A percentile compares a stretch with the other conserved stretches of the same genome.
phyloP scores from a whole-genome alignment of 1,284 basidiomycete species.

The Retiboletus fuscus region DNA sequence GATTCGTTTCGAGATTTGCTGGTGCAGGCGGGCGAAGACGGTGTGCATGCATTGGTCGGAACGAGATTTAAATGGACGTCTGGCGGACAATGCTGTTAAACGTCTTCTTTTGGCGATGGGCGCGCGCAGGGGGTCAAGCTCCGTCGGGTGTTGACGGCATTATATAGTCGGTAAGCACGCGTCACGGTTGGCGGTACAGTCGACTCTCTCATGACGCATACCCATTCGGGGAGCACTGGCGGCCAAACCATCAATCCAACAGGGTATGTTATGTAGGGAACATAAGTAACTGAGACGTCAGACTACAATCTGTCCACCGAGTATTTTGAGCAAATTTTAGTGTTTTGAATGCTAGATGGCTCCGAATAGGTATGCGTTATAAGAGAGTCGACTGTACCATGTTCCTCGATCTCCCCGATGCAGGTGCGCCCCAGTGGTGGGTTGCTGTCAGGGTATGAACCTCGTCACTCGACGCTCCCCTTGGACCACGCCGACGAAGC shows the following conservation, averaged over 20 bases:
- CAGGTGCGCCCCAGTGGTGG: slow-evolving; percentile 86
- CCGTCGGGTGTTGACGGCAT: slow-evolving; percentile 88
- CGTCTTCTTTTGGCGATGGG: slow-evolving; percentile 93
- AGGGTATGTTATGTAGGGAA: too few species aligned
- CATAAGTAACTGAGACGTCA: too few species aligned
- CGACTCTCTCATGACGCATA: slow-evolving; percentile 8
- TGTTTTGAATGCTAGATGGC: too few species aligned
- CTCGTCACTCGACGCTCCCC: slow-evolving; percentile 91
- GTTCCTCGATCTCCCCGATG: neutral
- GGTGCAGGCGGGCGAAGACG: slow-evolving; percentile 60
- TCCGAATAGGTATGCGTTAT: too few species aligned
- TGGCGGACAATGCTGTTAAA: slow-evolving; percentile 94
- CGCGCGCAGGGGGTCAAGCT: slow-evolving; percentile 94
- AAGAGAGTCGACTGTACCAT: neutral
- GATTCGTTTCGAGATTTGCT: slow-evolving; percentile 91
- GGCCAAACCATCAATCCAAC: too few species aligned
- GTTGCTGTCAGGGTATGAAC: slow-evolving; percentile 95
- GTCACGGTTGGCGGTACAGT: neutral
- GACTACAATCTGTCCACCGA: too few species aligned
- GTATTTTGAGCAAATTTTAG: too few species aligned
- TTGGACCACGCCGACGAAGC: slow-evolving; percentile 95
- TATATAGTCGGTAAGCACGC: slow-evolving; percentile 84
- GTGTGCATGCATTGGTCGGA: slow-evolving; percentile 64
- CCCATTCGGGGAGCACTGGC: too few species aligned
- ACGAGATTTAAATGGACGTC: slow-evolving; percentile 96